These are phyloP conservation scores for Boletus fagicola DNA, from an alignment of 768 basidiomycete genomes.

Conservation along the genomic window DNA sequence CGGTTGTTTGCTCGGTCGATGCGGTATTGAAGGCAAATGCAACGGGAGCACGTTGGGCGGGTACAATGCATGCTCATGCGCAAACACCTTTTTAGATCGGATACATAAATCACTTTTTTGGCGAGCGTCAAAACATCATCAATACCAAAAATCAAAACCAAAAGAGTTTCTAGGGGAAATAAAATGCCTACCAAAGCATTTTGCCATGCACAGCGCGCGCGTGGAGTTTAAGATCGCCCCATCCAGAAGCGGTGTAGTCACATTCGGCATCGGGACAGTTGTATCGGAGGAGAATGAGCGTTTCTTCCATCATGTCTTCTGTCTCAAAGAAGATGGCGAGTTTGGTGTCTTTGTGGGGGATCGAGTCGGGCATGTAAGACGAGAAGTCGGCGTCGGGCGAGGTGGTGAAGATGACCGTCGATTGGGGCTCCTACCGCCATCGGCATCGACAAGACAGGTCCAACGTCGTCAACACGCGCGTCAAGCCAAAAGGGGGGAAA, in stretches of 20 bases:
- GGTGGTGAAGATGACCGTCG: conserved; percentile 68
- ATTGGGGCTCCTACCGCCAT: conserved; percentile 61
- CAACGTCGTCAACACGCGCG: not conserved
- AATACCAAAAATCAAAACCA: not conserved
- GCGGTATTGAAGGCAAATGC: conserved; percentile 75
- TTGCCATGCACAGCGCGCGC: conserved; percentile 71
- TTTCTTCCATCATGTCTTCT: conserved; percentile 93
- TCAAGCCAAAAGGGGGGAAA: not conserved
- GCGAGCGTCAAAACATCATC: not conserved
- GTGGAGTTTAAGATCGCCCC: conserved; percentile 88
- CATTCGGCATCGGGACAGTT: conserved; percentile 89
- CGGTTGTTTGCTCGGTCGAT: conserved; percentile 38
- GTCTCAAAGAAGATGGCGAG: conserved; percentile 85
- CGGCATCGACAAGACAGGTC: not conserved
- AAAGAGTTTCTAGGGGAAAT: no score
- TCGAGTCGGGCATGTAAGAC: conserved; percentile 52
- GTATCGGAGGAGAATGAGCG: conserved; percentile 85
- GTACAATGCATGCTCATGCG: conserved; percentile 92
- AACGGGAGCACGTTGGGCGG: conserved; percentile 56
- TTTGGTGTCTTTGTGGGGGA: conserved; percentile 67
- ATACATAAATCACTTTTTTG: conserved; percentile 79
- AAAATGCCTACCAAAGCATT: conserved; percentile 66
- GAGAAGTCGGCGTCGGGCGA: conserved; percentile 62
- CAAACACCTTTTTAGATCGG: conserved; percentile 87
- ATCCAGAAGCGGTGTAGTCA: conserved; percentile 79